Conservation (phyloP, 192 early-diverging fungal genomes). For the Coemansia sp. region DNA sequence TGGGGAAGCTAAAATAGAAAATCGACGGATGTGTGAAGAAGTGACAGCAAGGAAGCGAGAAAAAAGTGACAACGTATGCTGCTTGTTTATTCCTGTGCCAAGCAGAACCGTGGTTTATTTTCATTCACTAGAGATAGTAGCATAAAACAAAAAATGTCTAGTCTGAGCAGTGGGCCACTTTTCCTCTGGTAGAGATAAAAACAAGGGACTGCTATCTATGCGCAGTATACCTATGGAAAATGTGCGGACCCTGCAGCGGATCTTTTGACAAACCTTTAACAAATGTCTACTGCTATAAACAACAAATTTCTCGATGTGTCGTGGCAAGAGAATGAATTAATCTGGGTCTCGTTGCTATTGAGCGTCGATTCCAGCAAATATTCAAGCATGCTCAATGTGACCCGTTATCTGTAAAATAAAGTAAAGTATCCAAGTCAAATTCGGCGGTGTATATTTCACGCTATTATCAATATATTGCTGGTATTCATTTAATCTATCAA, state of each 20-base stretch:
- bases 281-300: constrained; percentile 2
- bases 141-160: constrained; percentile 8
- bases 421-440: background rate
- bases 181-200: background rate
- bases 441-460: background rate
- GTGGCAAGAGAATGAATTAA: background rate
- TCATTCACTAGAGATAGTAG: constrained; percentile 4
- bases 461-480: constrained; percentile 1
- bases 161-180: background rate
- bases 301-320: background rate
- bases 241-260: background rate
- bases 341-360: background rate
- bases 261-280: background rate
- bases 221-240: constrained; percentile 4
- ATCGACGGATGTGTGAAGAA: background rate
- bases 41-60: background rate
- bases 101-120: constrained; percentile 2
- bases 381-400: background rate
- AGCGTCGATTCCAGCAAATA: background rate
- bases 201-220: constrained; percentile 3
- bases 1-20: constrained; percentile 1
- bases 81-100: background rate
- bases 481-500: background rate
- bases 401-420: background rate
- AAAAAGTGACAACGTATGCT: background rate